These are phyloP conservation scores for Bothriochloa decipiens DNA, from an alignment of 176 grass and related monocot genomes.

Conservation along the genomic window DNA sequence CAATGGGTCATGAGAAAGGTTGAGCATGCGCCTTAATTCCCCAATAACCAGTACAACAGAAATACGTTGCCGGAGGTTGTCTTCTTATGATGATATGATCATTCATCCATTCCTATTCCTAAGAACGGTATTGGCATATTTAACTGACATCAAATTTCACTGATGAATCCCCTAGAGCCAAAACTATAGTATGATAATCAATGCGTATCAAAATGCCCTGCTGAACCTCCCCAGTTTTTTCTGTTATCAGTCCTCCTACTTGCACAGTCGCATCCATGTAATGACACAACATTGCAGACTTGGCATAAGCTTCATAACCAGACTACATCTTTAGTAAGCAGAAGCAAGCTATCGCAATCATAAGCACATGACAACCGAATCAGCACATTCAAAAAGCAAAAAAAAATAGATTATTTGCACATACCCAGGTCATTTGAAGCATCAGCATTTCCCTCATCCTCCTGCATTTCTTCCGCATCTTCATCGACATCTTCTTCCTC, in stretches of 20 bases:
- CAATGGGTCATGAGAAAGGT: not conserved
- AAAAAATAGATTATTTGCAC: not conserved
- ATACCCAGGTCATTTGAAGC: slow-evolving; percentile 33
- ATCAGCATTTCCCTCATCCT: slow-evolving; percentile 36
- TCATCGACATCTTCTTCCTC: not conserved
- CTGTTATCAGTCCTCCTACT: not conserved
- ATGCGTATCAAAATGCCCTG: not conserved
- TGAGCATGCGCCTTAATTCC: not conserved
- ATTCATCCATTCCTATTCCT: too few relatives aligned
- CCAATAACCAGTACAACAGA: not conserved
- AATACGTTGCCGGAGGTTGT: not conserved
- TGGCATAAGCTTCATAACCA: slow-evolving; percentile 2
- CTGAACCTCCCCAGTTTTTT: not conserved
- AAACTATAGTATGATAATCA: not conserved
- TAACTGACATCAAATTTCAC: not conserved
- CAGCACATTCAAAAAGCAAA: not conserved
- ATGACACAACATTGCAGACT: not conserved
- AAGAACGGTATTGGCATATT: not conserved
- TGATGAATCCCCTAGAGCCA: not conserved
- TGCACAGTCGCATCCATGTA: not conserved
- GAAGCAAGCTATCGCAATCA: not conserved
- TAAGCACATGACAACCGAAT: not conserved
- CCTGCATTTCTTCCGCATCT: slow-evolving; percentile 10
- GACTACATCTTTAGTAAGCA: not conserved
- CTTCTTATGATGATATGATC: not conserved